Evolutionary conservation across 139 green algal species (phyloP).

Genomic region (Volvox africanus): DNA sequence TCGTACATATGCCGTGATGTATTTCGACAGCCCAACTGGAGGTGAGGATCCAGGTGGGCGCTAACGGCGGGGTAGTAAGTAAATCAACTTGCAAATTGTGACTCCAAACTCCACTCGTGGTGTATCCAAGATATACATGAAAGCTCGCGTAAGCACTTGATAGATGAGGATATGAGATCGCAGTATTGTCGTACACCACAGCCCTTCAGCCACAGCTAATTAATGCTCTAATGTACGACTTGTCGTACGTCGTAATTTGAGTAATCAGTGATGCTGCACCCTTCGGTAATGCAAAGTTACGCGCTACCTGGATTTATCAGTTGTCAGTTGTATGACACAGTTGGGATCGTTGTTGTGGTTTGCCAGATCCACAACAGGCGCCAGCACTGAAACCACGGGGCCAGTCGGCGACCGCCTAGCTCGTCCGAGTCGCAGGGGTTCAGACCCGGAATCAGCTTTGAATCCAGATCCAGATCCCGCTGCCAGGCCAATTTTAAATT

Average conservation of each 20-base stretch:
- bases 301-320: constrained; percentile 18
- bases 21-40: too few relatives aligned
- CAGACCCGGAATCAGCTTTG: not conserved
- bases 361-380: constrained; percentile 27
- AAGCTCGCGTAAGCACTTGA: too few relatives aligned
- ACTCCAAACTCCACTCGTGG: too few relatives aligned
- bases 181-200: not conserved
- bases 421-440: not conserved
- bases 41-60: too few relatives aligned
- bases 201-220: not conserved
- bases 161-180: not conserved
- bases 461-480: not conserved
- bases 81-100: too few relatives aligned
- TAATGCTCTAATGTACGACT: too few relatives aligned
- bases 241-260: too few relatives aligned
- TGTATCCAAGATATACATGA: too few relatives aligned
- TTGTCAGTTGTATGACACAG: constrained; percentile 28
- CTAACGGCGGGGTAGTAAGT: too few relatives aligned
- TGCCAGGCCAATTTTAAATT: not conserved
- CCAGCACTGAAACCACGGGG: constrained; percentile 4
- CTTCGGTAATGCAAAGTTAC: too few relatives aligned
- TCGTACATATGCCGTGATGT: too few relatives aligned
- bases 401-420: not conserved
- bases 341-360: constrained; percentile 36
- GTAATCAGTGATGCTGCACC: too few relatives aligned